A percentile compares a stretch with the other conserved stretches of the same genome.
These are phyloP conservation scores for Stromatinia cepivora DNA, from an alignment of 2,329 filamentous ascomycete species.

Conservation along the genomic window DNA sequence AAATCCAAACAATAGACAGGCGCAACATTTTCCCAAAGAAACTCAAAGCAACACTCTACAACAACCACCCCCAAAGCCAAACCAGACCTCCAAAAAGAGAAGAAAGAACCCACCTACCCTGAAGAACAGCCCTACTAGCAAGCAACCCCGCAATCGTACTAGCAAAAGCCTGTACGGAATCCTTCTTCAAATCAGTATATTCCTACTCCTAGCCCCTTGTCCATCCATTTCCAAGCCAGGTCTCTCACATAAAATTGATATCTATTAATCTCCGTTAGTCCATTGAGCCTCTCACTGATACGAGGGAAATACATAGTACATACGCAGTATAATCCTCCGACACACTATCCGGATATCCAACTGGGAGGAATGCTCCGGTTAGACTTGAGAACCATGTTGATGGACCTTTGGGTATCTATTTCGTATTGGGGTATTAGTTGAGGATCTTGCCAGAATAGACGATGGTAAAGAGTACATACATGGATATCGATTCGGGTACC, in stretches of 20 bases:
- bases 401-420: constrained; percentile 32
- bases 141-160: constrained; percentile 64
- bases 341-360: constrained; percentile 69
- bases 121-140: constrained; percentile 65
- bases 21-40: too few relatives aligned
- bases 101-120: constrained; percentile 48
- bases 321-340: constrained; percentile 69
- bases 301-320: constrained; percentile 34
- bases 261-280: constrained; percentile 42
- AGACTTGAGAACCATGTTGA: constrained; percentile 41
- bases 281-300: not conserved
- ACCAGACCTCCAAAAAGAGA: not conserved
- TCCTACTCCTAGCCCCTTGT: not conserved
- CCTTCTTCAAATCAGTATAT: constrained; percentile 40
- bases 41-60: not conserved
- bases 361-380: constrained; percentile 64
- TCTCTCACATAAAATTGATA: constrained; percentile 65
- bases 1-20: too few relatives aligned
- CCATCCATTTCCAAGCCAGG: not conserved
- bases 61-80: not conserved
- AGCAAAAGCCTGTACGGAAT: constrained; percentile 65
- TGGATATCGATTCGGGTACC: constrained; percentile 34
- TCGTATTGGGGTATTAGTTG: constrained; percentile 13
- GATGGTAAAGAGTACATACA: constrained; percentile 24
- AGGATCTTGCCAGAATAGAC: not conserved